These are phyloP conservation scores for Marchantia paleacea DNA, from an alignment of 225 moss, liverwort and hornwort genomes.

Conservation along the genomic window DNA sequence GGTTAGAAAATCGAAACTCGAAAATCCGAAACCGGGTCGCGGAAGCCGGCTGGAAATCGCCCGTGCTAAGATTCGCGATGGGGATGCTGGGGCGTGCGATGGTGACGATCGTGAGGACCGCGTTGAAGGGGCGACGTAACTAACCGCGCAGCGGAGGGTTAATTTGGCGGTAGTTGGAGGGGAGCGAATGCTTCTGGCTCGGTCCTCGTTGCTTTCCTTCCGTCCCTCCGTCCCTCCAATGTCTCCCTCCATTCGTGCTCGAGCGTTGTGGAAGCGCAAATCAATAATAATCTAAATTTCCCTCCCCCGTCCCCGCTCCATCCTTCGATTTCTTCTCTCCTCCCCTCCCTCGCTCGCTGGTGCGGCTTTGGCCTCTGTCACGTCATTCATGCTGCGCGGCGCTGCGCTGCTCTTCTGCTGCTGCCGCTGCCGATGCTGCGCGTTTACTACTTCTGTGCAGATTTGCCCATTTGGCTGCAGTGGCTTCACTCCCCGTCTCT, in stretches of 20 bases:
- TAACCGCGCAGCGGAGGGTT: slow-evolving; percentile 7
- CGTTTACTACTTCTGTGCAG: background rate
- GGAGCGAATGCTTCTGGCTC: background rate
- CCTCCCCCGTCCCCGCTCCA: background rate
- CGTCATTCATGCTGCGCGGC: slow-evolving; percentile 13
- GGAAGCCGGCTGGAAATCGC: background rate
- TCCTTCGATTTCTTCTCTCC: background rate
- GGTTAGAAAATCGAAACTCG: too few species aligned
- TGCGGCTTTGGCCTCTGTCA: background rate
- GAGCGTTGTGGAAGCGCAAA: background rate
- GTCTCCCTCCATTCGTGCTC: background rate
- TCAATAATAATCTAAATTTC: background rate
- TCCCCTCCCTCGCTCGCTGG: background rate
- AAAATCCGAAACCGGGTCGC: background rate
- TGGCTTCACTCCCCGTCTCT: background rate
- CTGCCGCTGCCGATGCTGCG: too few species aligned
- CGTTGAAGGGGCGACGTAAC: background rate
- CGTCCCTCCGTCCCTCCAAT: background rate
- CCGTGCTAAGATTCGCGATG: background rate
- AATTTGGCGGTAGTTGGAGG: slow-evolving; percentile 14
- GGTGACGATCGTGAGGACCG: background rate
- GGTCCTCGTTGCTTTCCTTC: background rate
- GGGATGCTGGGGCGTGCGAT: background rate
- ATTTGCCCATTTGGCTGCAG: background rate
- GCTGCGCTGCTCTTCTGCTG: background rate